Base-by-base conservation (phyloP, 345 rosid species). In the Rubroshorea leprosula region DNA sequence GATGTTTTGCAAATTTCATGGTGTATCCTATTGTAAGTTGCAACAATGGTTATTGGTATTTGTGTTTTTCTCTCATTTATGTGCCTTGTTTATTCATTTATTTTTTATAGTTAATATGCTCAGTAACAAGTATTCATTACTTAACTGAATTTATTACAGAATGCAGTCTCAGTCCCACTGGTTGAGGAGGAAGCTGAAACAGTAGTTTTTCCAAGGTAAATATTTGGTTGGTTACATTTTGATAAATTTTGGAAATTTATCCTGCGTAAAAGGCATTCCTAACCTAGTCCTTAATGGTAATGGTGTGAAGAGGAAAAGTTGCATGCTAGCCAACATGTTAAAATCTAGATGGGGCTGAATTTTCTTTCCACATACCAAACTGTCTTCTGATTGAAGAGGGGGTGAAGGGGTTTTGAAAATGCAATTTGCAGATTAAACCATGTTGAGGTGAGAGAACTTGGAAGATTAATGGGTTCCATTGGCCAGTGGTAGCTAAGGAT, bases 101-200 rank as follows among this genome's bases (percentile, higher is more conserved):
- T 29, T 4, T 9, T 29, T 29, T 29, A 29, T 29, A n/a, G n/a
- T n/a, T n/a, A n/a, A n/a, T n/a, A n/a, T n/a, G n/a, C n/a, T n/a
- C 35, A 29, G 35, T 59, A 19, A 29, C 19, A 48, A 27, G 15
- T 24, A n/a, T 20, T 24, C 23, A 9, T 31, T 11, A 5, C 41
- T 22, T 29, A 49, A 21, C 51, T 48, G 20, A 27, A 31, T 1
- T 19, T 12, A 19, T 49, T 62, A 29, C 52, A 62, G 66, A 54
- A 26, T 27, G 41, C 50, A 26, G 45, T 54, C 54, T 62, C 66
- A 26, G 14, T 53, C 19, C n/a, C n/a, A n/a, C n/a, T n/a, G n/a
- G n/a, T n/a, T n/a, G 58, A 27, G 46, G 43, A 62, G 66, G 46
- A 45, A 44, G 53, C 25, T 44, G 53, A 60, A 62, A 54, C 46